These are phyloP conservation scores for Pythium rishiriense DNA, from an alignment of 352 stramenopile genomes.

Conservation along the genomic window DNA sequence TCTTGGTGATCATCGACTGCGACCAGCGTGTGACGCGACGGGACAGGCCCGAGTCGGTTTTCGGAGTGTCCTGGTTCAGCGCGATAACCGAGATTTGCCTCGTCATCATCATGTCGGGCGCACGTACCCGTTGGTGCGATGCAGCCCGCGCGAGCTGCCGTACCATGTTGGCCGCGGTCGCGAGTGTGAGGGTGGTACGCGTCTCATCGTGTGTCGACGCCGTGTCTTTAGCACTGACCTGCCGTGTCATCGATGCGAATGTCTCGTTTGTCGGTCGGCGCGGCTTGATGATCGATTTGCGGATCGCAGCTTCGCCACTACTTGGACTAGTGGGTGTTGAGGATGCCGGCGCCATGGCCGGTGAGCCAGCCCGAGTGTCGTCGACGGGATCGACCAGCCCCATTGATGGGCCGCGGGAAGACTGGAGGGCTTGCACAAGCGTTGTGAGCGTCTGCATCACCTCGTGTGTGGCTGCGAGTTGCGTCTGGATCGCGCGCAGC, in stretches of 20 bases:
- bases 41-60: neutral
- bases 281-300: neutral
- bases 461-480: neutral
- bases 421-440: neutral
- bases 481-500: neutral
- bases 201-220: neutral
- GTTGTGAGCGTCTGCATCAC: slow-evolving; percentile 4
- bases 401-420: neutral
- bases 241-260: neutral
- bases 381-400: neutral
- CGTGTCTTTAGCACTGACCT: slow-evolving; percentile 4
- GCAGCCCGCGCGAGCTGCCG: slow-evolving; percentile 1
- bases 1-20: slow-evolving; percentile 3
- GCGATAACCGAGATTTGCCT: slow-evolving; percentile 42
- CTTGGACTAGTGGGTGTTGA: too few relatives aligned
- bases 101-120: slow-evolving; percentile 30
- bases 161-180: slow-evolving; percentile 7
- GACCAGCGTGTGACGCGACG: slow-evolving; percentile 12
- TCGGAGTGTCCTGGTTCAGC: slow-evolving; percentile 20
- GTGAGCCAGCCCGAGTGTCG: neutral
- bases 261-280: neutral
- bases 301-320: neutral
- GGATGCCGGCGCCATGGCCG: neutral
- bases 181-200: neutral
- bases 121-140: slow-evolving; percentile 2